Percentiles rank a stretch among this genome's conserved stretches.
These are phyloP conservation scores for Parathielavia appendiculata DNA, from an alignment of 495 filamentous ascomycete species.

Conservation along the genomic window DNA sequence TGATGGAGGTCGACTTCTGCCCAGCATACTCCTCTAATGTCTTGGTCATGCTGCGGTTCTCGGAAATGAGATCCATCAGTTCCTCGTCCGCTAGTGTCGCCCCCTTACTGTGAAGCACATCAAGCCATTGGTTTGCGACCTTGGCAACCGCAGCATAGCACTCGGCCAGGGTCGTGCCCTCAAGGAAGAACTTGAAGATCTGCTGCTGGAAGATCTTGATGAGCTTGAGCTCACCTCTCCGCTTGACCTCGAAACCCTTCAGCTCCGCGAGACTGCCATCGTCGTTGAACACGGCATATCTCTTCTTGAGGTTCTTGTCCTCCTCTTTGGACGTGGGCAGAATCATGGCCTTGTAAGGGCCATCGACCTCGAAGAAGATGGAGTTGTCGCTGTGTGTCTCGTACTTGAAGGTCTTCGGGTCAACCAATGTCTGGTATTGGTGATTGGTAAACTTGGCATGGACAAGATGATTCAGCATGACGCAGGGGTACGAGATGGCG, in stretches of 20 bases:
- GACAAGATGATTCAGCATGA: constrained; percentile 98
- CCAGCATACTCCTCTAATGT: constrained; percentile 90
- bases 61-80: constrained; percentile 96
- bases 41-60: constrained; percentile 97
- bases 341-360: constrained; percentile 96
- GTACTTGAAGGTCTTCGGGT: constrained; percentile 77
- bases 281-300: constrained; percentile 98
- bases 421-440: constrained; percentile 86
- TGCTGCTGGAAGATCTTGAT: constrained; percentile 99
- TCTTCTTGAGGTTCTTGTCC: constrained; percentile 98
- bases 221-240: constrained; percentile 94
- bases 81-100: constrained; percentile 89
- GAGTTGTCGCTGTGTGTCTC: constrained; percentile 96
- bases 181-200: constrained; percentile 98
- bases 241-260: constrained; percentile 97
- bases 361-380: constrained; percentile 99
- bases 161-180: constrained; percentile 77
- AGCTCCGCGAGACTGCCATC: constrained; percentile 94
- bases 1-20: constrained; percentile 97
- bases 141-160: constrained; percentile 90
- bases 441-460: constrained; percentile 94
- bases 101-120: constrained; percentile 84
- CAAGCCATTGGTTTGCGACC: constrained; percentile 93
- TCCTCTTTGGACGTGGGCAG: constrained; percentile 96
- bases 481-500: constrained; percentile 92